Evolutionary conservation across 805 yeast genomes (phyloP).

Genomic region (Peterozyma toletana): DNA sequence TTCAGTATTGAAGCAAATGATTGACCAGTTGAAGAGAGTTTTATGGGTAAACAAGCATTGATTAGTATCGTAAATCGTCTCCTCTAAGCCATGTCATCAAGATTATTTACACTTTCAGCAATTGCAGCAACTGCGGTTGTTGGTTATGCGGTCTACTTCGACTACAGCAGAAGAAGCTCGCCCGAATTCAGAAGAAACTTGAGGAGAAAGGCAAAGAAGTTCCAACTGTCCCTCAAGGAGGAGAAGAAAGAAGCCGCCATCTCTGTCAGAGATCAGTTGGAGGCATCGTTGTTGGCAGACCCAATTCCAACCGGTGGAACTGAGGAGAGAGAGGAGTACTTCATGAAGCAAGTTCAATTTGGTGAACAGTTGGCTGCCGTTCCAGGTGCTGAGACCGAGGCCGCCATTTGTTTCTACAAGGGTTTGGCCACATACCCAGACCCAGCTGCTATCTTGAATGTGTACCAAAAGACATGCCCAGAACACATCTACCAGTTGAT

Average conservation of each 20-base stretch:
- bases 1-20: neutral
- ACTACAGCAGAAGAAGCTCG: conserved; percentile 81
- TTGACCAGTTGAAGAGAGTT: neutral
- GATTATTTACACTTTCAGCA: neutral
- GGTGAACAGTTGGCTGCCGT: conserved; percentile 76
- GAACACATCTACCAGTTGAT: conserved; percentile 75
- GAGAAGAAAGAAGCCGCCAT: conserved; percentile 56
- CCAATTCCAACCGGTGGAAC: conserved; percentile 60
- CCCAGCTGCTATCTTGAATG: conserved; percentile 85
- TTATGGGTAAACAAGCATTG: neutral
- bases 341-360: conserved; percentile 73
- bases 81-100: neutral
- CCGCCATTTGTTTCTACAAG: conserved; percentile 89
- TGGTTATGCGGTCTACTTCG: conserved; percentile 85
- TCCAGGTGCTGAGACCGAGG: conserved; percentile 65
- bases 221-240: conserved; percentile 45
- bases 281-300: conserved; percentile 54
- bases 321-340: conserved; percentile 64
- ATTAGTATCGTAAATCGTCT: neutral
- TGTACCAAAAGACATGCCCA: conserved; percentile 85
- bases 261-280: conserved; percentile 53
- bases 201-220: conserved; percentile 54
- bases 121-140: conserved; percentile 42
- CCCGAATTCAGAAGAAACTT: conserved; percentile 75
- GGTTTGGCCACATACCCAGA: conserved; percentile 91